Base-by-base conservation (phyloP, 148 eudicot species). In the Polygonum aviculare region DNA sequence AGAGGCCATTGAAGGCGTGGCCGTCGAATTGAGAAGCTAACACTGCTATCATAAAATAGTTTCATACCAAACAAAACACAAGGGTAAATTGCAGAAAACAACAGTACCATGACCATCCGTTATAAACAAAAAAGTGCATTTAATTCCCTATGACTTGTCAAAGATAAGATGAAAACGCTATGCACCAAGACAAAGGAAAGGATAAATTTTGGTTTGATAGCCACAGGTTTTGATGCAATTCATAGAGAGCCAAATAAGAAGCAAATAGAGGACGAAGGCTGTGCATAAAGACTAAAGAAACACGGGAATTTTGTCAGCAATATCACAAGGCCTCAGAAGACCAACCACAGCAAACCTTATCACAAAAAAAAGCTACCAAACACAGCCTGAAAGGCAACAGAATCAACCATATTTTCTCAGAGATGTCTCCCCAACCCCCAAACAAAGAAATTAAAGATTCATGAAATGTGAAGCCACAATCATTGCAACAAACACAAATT, bases 291-390 rank as follows among this genome's bases (percentile, higher is more conserved):
- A 26, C 5, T 31, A 36, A 67, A 36, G 38, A 15, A 18, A 67
- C 39, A 63, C 40, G 14, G 9, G 12, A 12, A 14, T 14, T 67
- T 36, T 67, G 72, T 36, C 72, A 36, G 72, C 40, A 33, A 31
- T 63, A 31, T 31, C 6, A 63, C 18, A 33, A 63, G 15, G 33
- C 31, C 44, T 67, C 45, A 67, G 72, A 67, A 33, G 19, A 67
- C 40, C 21, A 65, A 65, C 71, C 71, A 65, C 15, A 19, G 63
- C 41, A 65, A 65, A 65, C 41, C 71, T 65, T 65, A 65, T 65
- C 71, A 36, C 40, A 14, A 65, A 14, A 65, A 65, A 65, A 12
- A 1, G 41, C n/a, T 36, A 33, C 22, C 63, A 19, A 57, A 55
- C 62, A 55, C 19, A 44, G 62, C 62, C 62, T 16, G 62, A 55